A percentile compares a stretch with the other conserved stretches of the same genome.
phyloP scores from a whole-genome alignment of 805 yeast genomes.

The Schwanniomyces occidentalis region DNA sequence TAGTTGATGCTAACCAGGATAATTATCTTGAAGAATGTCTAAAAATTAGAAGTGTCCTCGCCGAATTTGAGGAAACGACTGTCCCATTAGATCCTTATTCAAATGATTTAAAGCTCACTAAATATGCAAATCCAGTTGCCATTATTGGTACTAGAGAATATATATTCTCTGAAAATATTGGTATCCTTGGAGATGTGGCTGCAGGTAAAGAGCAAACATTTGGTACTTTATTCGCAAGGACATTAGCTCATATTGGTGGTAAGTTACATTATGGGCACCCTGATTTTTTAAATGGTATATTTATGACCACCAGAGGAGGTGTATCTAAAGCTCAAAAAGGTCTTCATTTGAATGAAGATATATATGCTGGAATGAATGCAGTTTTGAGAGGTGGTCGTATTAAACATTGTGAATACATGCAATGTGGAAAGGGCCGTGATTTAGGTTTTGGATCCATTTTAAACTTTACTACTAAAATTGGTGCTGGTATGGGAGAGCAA shows the following conservation, averaged over 20 bases:
- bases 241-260: constrained; percentile 82
- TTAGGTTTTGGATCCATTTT: constrained; percentile 83
- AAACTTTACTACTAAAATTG: constrained; percentile 84
- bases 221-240: constrained; percentile 82
- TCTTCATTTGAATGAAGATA: constrained; percentile 82
- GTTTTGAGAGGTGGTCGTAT: constrained; percentile 83
- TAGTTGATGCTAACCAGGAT: constrained; percentile 86
- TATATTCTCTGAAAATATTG: constrained; percentile 83
- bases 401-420: constrained; percentile 84
- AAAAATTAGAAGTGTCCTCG: constrained; percentile 76
- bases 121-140: constrained; percentile 59
- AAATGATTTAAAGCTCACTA: constrained; percentile 15
- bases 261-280: constrained; percentile 89
- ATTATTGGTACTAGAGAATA: constrained; percentile 87
- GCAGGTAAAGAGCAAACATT: constrained; percentile 91
- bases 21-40: constrained; percentile 83
- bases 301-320: constrained; percentile 87
- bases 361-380: constrained; percentile 86
- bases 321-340: constrained; percentile 86
- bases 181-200: constrained; percentile 85
- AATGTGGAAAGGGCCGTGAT: constrained; percentile 91
- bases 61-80: constrained; percentile 78
- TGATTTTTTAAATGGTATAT: constrained; percentile 73
- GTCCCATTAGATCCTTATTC: constrained; percentile 36
- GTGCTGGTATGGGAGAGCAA: constrained; percentile 94